Evolutionary conservation across 148 eudicot genomes (phyloP), one percentile per base, ranked within the genome.

Genomic region (Cornus controversa): DNA sequence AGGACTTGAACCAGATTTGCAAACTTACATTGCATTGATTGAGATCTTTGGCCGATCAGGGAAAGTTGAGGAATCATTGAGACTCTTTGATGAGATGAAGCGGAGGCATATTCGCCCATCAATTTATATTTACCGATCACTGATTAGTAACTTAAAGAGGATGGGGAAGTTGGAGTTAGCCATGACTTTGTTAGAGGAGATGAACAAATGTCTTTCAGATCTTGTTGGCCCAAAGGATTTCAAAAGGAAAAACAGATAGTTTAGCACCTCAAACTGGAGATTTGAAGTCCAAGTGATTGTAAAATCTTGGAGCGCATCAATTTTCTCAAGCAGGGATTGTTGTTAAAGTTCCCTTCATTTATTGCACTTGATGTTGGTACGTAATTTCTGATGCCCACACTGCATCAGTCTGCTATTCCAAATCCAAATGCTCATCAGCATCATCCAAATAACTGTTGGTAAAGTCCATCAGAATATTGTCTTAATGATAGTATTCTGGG

Each of bases 41-140:
- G 98, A 92, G 84, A 80, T 93, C 85, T 91, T 87, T 69, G 97
- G 95, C 50, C 85, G 87, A 68, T 85, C 93, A 50, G 97, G 97
- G 66, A 84, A 93, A 27, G 60, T 90, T 58, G 89, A 87, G 66
- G 91, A 84, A 82, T 86, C 98, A 2, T 67, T 93, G 82, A 85
- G 85, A 84, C 85, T 93, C 69, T 85, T 95, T 54, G 66, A 81
- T 79, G 87, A 87, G 80, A 95, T 95, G 94, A 95, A 93, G 89
- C 18, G 18, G 24, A 79, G 80, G 73, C 53, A 74, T 54, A 80
- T 95, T 50, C 77, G 45, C 72, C 97, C 97, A 20, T 91, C 97
- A 10, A 84, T 93, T 31, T 88, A 91, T 76, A 77, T 93, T 36
- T 95, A 95, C 78, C 83, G 93, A 77, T 93, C 96, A 20, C 79